Base-by-base conservation (phyloP, 495 filamentous ascomycete species). In the Glonium stellatum region DNA sequence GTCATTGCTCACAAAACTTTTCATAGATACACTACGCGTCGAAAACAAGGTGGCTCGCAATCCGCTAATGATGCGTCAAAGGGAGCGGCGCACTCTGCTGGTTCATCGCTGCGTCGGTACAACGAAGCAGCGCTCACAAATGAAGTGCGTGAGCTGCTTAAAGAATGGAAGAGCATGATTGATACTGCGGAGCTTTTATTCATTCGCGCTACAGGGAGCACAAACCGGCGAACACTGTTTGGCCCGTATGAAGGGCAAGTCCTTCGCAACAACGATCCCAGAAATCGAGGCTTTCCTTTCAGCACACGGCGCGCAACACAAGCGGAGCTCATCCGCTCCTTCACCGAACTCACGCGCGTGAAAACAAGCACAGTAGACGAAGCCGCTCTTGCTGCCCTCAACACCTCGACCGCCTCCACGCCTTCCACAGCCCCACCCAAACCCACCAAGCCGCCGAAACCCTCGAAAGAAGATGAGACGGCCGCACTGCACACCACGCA, bases 1-100 rank as follows among this genome's bases (percentile, higher is more conserved):
- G 88, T 98, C 3, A 76, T 97, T 55, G 93, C 88, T 3, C 93
- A 97, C 71, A 97, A 98, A 73, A 96, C 95, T 0, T 97, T 97
- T 73, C 93, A 98, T 71, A 82, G 95, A 25, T 98, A 98, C 67
- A 98, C 93, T 0, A 98, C 93, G 0, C 80, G 93, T 44, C 84
- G 92, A 57, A 98, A 97, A 67, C 93, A 98, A 72, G 93, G 93
- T 75, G 93, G 93, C 13, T 83, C 91, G 35, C 93, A 98, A 72
- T 92, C 90, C 6, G 85, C 93, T 25, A 97, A 87, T 69, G 93
- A 98, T 70, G 82, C 86, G 37, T 83, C 91, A 4, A 96, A 95
- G 67, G 92, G 93, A 4, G 84, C 86, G 27, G 93, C 93, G 6
- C 89, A 98, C 71, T 97, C 95, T 1, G 95, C 93, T 19, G 93